phyloP scores from a whole-genome alignment of 139 green algal species.

The Astrephomene gubernaculifera region DNA sequence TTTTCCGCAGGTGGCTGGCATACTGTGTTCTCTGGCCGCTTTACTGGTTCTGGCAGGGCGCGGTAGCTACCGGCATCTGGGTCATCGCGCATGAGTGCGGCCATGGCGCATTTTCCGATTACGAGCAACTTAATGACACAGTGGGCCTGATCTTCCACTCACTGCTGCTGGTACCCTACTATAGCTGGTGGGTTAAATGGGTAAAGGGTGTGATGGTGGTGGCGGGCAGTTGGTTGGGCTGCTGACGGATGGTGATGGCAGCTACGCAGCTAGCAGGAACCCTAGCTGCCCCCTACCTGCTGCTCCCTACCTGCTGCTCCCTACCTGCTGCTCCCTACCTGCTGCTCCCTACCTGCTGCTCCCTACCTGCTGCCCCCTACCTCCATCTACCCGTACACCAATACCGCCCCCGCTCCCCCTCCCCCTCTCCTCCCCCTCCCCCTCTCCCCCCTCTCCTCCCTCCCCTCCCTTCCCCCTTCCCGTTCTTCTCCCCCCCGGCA shows the following conservation, averaged over 20 bases:
- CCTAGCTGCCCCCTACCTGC: no score
- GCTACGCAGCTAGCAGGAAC: no score
- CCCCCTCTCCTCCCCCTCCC: background rate
- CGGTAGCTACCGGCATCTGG: slow-evolving; percentile 81
- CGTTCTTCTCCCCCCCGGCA: background rate
- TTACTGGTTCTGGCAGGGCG: slow-evolving; percentile 84
- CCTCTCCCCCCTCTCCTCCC: background rate
- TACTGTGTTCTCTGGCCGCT: slow-evolving; percentile 72
- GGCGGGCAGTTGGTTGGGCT: background rate
- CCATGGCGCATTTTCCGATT: slow-evolving; percentile 82
- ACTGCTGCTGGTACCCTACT: slow-evolving; percentile 90
- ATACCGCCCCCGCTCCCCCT: background rate
- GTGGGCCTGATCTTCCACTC: slow-evolving; percentile 88
- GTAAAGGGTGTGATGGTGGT: no score
- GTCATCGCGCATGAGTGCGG: slow-evolving; percentile 91
- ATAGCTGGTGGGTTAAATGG: slow-evolving; percentile 78
- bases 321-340: no score
- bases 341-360: no score
- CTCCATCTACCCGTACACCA: no score
- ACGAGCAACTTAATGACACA: slow-evolving; percentile 76
- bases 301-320: no score
- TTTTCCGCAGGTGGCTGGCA: slow-evolving; percentile 19
- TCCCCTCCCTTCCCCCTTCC: background rate
- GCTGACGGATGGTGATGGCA: no score
- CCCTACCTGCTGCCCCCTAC: no score